phyloP scores from a whole-genome alignment of 768 basidiomycete species.

The Neoboletus magnificus region DNA sequence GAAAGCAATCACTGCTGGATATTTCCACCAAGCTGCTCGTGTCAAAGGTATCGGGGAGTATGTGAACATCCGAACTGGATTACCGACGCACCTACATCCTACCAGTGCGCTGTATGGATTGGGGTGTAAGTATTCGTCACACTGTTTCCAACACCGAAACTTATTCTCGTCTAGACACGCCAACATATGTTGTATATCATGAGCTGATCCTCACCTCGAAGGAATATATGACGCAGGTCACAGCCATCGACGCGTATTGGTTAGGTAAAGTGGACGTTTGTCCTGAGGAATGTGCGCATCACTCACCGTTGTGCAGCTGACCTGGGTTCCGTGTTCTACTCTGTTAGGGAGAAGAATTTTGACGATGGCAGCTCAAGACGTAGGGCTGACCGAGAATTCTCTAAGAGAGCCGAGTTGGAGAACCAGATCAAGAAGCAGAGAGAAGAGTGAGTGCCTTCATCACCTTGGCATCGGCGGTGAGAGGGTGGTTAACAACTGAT shows the following conservation, averaged over 20 bases:
- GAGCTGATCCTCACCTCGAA: slow-evolving; percentile 94
- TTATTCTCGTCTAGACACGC: slow-evolving; percentile 62
- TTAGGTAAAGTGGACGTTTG: slow-evolving; percentile 54
- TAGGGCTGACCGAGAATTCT: slow-evolving; percentile 86
- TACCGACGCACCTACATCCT: slow-evolving; percentile 94
- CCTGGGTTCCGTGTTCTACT: slow-evolving; percentile 94
- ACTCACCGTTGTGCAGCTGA: slow-evolving; percentile 56
- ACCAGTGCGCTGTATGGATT: slow-evolving; percentile 96
- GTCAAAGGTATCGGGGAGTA: slow-evolving; percentile 99
- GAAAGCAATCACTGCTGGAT: slow-evolving; percentile 96
- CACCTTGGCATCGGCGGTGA: neutral
- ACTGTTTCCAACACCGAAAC: neutral
- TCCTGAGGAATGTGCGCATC: neutral
- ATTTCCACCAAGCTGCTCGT: slow-evolving; percentile 97
- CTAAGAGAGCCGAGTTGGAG: slow-evolving; percentile 86
- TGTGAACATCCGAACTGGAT: slow-evolving; percentile 91
- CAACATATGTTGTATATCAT: slow-evolving; percentile 96
- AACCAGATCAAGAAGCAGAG: slow-evolving; percentile 84
- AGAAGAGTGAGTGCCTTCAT: slow-evolving; percentile 48
- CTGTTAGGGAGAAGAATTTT: slow-evolving; percentile 97
- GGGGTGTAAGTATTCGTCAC: slow-evolving; percentile 63
- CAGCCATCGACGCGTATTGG: slow-evolving; percentile 96
- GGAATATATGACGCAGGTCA: slow-evolving; percentile 99
- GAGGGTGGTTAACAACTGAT: slow-evolving; percentile 5
- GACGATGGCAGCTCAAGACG: slow-evolving; percentile 79